A percentile compares a stretch with the other conserved stretches of the same genome.
Conservation (phyloP, 2,329 filamentous ascomycete genomes). For the Ceratocystis destructans region DNA sequence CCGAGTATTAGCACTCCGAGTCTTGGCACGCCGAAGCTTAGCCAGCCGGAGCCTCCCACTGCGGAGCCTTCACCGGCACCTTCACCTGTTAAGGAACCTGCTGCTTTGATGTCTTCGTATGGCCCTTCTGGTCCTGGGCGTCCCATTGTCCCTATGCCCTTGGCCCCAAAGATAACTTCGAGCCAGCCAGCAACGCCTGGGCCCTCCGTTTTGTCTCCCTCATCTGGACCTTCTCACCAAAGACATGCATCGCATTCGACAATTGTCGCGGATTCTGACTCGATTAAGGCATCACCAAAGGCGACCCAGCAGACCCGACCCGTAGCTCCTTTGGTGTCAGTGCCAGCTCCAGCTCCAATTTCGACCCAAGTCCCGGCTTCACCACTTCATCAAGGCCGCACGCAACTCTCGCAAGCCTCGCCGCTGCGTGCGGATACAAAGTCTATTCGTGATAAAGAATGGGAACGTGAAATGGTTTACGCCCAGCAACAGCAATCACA, state of each 20-base stretch:
- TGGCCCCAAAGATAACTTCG: neutral
- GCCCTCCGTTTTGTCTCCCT: neutral
- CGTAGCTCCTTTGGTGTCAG: neutral
- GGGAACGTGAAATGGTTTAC: slow-evolving; percentile 19
- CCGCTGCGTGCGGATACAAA: slow-evolving; percentile 26
- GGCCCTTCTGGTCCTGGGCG: slow-evolving; percentile 2
- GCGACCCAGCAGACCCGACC: neutral
- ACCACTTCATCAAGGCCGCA: slow-evolving; percentile 21
- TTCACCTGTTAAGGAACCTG: slow-evolving; percentile 11
- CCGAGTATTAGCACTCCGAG: slow-evolving; percentile 8
- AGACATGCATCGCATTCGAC: slow-evolving; percentile 13
- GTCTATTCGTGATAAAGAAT: slow-evolving; percentile 21
- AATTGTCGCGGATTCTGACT: slow-evolving; percentile 2
- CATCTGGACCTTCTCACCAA: slow-evolving; percentile 7
- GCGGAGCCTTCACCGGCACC: slow-evolving; percentile 12
- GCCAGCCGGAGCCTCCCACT: slow-evolving; percentile 12
- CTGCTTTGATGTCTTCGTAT: neutral
- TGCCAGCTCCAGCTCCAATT: neutral
- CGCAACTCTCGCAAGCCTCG: slow-evolving; percentile 17
- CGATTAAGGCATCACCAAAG: slow-evolving; percentile 8
- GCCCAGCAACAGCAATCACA: slow-evolving; percentile 15
- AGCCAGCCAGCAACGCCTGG: neutral
- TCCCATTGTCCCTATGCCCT: neutral
- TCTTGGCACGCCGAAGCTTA: slow-evolving; percentile 13
- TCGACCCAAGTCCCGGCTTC: neutral